Evolutionary conservation across 1,139 yeast genomes (phyloP).

Genomic region (Williopsis jadinii): DNA sequence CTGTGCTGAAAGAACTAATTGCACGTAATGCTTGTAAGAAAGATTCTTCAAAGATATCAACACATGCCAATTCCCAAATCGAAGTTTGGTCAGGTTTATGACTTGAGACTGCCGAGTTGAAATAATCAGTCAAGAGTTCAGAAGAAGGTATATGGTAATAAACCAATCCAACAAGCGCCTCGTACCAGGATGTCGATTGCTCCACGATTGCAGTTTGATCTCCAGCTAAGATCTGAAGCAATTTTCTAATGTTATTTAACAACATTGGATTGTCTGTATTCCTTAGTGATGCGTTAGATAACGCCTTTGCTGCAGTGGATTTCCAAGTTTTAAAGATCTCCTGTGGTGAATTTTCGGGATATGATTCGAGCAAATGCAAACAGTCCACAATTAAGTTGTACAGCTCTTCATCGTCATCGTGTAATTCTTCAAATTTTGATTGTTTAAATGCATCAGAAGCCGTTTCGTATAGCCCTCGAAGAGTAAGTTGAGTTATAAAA

Average conservation of each 20-base stretch:
- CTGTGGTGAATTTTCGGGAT: constrained; percentile 26
- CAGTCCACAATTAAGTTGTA: constrained; percentile 44
- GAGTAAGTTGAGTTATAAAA: constrained; percentile 46
- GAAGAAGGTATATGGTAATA: constrained; percentile 55
- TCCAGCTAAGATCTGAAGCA: constrained; percentile 34
- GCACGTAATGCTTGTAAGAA: constrained; percentile 53
- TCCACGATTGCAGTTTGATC: constrained; percentile 43
- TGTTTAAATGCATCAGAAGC: constrained; percentile 42
- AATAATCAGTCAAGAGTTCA: constrained; percentile 37
- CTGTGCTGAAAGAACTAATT: constrained; percentile 54
- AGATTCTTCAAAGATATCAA: constrained; percentile 52
- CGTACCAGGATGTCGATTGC: constrained; percentile 61
- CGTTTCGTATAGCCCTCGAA: constrained; percentile 57
- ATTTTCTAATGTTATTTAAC: constrained; percentile 10
- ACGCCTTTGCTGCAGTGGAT: constrained; percentile 21
- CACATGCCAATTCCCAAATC: constrained; percentile 57
- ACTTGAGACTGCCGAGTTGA: constrained; percentile 26
- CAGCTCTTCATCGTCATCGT: constrained; percentile 26
- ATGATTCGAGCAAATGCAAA: constrained; percentile 25
- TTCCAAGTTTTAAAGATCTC: constrained; percentile 31
- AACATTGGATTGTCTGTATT: constrained; percentile 12
- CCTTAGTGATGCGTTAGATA: constrained; percentile 17
- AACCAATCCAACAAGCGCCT: constrained; percentile 53
- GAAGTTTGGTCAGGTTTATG: constrained; percentile 32
- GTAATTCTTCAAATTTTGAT: constrained; percentile 32